A percentile compares a stretch with the other conserved stretches of the same genome.
Conservation (phyloP, 352 stramenopile species). For the Phytophthora hibernalis region DNA sequence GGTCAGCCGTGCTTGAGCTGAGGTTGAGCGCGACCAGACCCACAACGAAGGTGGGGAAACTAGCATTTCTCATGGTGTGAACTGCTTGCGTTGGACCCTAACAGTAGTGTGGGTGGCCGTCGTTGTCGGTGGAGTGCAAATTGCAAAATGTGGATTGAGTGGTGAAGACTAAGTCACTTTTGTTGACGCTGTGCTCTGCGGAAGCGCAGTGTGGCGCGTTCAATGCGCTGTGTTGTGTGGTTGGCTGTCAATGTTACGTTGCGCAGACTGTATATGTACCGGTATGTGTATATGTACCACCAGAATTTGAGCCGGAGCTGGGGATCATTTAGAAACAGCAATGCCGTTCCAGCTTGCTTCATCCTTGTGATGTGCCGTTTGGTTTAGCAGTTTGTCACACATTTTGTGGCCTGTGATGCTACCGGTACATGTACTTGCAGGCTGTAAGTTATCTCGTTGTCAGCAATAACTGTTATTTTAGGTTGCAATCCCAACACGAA, state of each 20-base stretch:
- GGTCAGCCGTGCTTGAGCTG: constrained; percentile 11
- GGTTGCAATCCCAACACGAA: too few relatives aligned
- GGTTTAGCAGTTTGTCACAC: neutral
- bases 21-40: constrained; percentile 11
- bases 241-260: neutral
- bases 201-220: neutral
- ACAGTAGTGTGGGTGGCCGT: neutral
- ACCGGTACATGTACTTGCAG: too few relatives aligned
- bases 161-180: neutral
- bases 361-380: neutral
- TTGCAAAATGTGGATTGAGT: constrained; percentile 12
- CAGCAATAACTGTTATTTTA: too few relatives aligned
- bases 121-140: constrained; percentile 9
- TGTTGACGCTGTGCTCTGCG: neutral
- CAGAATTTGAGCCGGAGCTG: neutral
- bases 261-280: neutral
- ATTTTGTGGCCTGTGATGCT: too few relatives aligned
- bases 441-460: too few relatives aligned
- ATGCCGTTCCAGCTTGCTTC: neutral
- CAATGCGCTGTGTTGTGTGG: neutral
- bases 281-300: neutral
- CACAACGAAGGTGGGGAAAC: neutral
- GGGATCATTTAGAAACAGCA: neutral
- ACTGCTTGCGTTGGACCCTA: neutral
- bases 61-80: constrained; percentile 18